phyloP scores from a whole-genome alignment of 805 yeast genomes.

The Ogataea paradorogensis region DNA sequence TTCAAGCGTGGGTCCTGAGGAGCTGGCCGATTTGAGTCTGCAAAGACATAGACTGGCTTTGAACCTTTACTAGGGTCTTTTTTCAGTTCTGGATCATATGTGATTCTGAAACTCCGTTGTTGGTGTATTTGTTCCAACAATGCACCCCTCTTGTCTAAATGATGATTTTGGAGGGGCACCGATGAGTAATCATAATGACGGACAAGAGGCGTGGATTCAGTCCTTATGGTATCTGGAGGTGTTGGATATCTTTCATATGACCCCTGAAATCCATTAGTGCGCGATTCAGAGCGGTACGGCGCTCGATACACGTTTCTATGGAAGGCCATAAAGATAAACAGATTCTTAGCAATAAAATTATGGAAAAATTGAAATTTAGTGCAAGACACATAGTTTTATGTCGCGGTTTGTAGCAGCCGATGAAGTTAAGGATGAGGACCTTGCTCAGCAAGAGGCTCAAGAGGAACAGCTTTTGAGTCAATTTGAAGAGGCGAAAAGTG shows the following conservation, averaged over 20 bases:
- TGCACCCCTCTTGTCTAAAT: conserved; percentile 4
- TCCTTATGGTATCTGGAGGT: conserved; percentile 4
- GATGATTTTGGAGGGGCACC: conserved; percentile 23
- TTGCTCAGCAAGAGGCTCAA: conserved; percentile 16
- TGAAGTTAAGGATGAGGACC: conserved; percentile 17
- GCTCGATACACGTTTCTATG: conserved; percentile 7
- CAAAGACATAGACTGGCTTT: conserved; percentile 36
- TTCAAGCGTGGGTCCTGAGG: conserved; percentile 23
- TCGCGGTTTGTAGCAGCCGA: conserved; percentile 25
- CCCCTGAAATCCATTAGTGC: not conserved
- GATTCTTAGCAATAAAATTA: conserved; percentile 2
- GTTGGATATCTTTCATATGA: conserved; percentile 1
- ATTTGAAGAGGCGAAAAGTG: conserved; percentile 22
- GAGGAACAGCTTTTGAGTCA: conserved; percentile 15
- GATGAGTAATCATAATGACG: conserved; percentile 17
- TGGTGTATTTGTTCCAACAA: not conserved
- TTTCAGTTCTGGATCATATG: conserved; percentile 51
- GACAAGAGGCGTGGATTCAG: not conserved
- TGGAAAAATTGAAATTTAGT: not conserved
- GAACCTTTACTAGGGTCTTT: conserved; percentile 34
- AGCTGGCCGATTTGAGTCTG: conserved; percentile 33
- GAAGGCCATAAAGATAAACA: conserved; percentile 1
- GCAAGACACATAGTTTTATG: conserved; percentile 6
- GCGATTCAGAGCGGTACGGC: conserved; percentile 1
- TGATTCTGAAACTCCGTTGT: conserved; percentile 32